Conservation (phyloP, 768 basidiomycete species). For the Kwoniella sp. region DNA sequence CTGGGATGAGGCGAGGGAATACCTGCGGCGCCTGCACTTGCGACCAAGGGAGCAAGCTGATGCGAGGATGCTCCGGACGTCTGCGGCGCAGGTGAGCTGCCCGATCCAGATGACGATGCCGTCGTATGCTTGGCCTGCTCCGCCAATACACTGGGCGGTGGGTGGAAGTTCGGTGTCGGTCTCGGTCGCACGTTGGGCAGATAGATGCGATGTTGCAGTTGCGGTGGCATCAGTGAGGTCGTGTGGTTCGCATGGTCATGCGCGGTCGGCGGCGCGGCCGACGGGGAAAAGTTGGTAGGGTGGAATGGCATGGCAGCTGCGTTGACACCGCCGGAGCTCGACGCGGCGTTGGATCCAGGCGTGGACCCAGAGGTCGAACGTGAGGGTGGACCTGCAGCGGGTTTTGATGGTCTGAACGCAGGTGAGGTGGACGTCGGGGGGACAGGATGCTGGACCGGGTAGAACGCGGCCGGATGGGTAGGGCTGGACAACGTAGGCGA, state of each 20-base stretch:
- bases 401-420: conserved; percentile 16
- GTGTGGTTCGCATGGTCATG: conserved; percentile 34
- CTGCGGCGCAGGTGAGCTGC: conserved; percentile 3
- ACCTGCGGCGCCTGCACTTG: neutral
- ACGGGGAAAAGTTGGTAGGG: conserved; percentile 13
- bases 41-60: neutral
- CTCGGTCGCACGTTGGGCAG: conserved; percentile 37
- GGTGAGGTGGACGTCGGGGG: conserved; percentile 20
- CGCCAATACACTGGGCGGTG: conserved; percentile 37
- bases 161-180: conserved; percentile 40
- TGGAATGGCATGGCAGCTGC: conserved; percentile 34
- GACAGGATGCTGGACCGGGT: conserved; percentile 20
- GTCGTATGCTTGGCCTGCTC: conserved; percentile 15
- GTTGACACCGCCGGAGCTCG: conserved; percentile 21
- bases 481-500: conserved; percentile 25
- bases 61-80: neutral
- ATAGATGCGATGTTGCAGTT: conserved; percentile 49
- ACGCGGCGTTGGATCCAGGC: neutral
- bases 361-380: conserved; percentile 6
- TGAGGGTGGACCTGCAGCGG: neutral
- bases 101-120: conserved; percentile 13
- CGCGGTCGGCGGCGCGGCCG: neutral
- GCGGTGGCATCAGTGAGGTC: conserved; percentile 44
- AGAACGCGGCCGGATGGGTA: conserved; percentile 26
- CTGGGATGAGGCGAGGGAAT: neutral